phyloP scores from a whole-genome alignment of 306 rosid species.

The Canavalia ensiformis region DNA sequence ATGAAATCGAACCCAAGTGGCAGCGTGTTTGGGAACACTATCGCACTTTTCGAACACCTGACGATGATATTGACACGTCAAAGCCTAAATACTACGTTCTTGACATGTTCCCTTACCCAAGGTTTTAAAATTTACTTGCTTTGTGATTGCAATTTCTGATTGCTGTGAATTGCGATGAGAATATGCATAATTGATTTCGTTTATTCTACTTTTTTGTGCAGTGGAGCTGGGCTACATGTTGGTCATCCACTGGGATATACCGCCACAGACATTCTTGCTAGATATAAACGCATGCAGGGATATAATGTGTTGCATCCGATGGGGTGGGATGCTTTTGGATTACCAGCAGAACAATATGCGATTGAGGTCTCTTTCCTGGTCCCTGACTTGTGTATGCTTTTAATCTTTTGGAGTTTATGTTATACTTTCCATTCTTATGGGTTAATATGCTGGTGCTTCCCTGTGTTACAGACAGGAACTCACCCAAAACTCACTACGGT shows the following conservation, averaged over 20 bases:
- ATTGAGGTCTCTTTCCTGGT: conserved; percentile 71
- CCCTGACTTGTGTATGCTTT: conserved; percentile 8
- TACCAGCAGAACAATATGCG: conserved; percentile 99
- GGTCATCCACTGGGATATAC: conserved; percentile 98
- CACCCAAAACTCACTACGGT: conserved; percentile 89
- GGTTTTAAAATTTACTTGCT: conserved; percentile 55
- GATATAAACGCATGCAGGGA: conserved; percentile 91
- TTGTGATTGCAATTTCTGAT: not conserved
- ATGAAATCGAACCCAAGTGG: conserved; percentile 90
- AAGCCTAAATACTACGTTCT: conserved; percentile 95
- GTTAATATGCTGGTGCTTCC: conserved; percentile 18
- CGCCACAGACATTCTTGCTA: conserved; percentile 91
- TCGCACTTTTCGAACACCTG: conserved; percentile 82
- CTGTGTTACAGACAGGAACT: conserved; percentile 86
- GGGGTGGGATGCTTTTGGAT: conserved; percentile 99
- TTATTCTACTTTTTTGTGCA: conserved; percentile 41
- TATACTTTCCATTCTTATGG: not conserved
- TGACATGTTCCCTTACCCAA: conserved; percentile 99
- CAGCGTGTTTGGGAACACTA: conserved; percentile 84
- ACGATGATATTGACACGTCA: conserved; percentile 80
- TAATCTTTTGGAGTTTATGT: not conserved
- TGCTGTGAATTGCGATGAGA: conserved; percentile 6
- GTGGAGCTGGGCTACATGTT: conserved; percentile 97
- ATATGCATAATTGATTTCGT: not conserved
- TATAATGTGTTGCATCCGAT: conserved; percentile 94